Percentiles rank a stretch among this genome's conserved stretches.
Conservation (phyloP, 2,329 filamentous ascomycete species). For the Sclerotinia nivalis region DNA sequence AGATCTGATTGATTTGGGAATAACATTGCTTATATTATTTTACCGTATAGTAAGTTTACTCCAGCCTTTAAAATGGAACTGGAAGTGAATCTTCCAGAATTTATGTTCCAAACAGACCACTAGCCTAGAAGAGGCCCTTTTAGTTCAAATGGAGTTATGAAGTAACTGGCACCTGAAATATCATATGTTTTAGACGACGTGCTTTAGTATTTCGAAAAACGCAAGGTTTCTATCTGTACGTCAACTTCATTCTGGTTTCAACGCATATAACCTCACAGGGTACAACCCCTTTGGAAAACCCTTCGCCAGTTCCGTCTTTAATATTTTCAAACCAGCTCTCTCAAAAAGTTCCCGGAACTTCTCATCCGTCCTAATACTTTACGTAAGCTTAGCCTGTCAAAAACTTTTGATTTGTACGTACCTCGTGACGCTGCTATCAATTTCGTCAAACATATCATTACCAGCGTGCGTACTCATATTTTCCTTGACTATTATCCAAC, state of each 20-base stretch:
- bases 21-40: background rate
- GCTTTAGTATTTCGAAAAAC: background rate
- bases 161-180: background rate
- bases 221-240: background rate
- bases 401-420: slow-evolving; percentile 35
- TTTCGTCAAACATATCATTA: slow-evolving; percentile 70
- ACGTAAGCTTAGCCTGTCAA: background rate
- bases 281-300: slow-evolving; percentile 64
- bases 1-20: background rate
- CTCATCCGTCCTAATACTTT: slow-evolving; percentile 57
- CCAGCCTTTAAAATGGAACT: background rate
- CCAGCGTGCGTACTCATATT: slow-evolving; percentile 48
- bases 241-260: slow-evolving; percentile 42
- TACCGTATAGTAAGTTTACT: no score
- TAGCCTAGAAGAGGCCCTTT: background rate
- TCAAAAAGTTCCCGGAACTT: slow-evolving; percentile 72
- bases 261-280: slow-evolving; percentile 76
- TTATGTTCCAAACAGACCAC: background rate
- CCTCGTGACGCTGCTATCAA: slow-evolving; percentile 77
- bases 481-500: slow-evolving; percentile 75
- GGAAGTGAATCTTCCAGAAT: background rate
- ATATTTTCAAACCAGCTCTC: slow-evolving; percentile 65
- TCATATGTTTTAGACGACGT: background rate
- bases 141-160: background rate
- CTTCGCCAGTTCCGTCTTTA: slow-evolving; percentile 69